Conservation (phyloP, 768 basidiomycete species). For the Auricularia cornea region DNA sequence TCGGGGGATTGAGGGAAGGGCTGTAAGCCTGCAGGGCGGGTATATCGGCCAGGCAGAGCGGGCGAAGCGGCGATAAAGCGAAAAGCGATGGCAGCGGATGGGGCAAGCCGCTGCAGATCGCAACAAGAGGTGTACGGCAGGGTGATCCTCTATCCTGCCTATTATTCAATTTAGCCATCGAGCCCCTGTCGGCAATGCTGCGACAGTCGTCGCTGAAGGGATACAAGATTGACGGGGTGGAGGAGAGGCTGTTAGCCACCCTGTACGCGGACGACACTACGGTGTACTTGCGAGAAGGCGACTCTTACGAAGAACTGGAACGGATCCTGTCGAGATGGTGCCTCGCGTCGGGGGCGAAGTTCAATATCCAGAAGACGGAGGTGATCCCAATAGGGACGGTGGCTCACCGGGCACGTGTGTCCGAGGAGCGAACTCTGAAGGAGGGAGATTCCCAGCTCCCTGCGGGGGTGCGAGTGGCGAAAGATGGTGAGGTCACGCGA, state of each 20-base stretch:
- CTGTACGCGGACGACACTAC: conserved; percentile 39
- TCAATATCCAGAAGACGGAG: conserved; percentile 34
- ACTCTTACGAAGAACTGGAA: conserved; percentile 19
- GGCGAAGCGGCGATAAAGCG: no score
- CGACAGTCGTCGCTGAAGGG: background rate
- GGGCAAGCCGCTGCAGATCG: no score
- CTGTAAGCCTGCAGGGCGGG: no score
- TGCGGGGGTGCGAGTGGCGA: conserved; percentile 16
- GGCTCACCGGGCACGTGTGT: background rate
- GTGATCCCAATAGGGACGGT: conserved; percentile 26
- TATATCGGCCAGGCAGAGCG: no score
- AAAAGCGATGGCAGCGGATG: no score
- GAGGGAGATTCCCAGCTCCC: no score
- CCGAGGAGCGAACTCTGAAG: background rate
- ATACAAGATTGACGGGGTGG: background rate
- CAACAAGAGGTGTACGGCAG: conserved; percentile 23
- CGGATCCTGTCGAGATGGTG: conserved; percentile 32
- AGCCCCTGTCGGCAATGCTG: conserved; percentile 10
- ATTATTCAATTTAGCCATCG: conserved; percentile 15
- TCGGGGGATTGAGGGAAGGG: no score
- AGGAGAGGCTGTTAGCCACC: conserved; percentile 17
- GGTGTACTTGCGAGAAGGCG: conserved; percentile 23
- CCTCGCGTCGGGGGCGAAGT: conserved; percentile 30
- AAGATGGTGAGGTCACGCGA: conserved; percentile 21
- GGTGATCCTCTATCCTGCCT: conserved; percentile 17